A percentile compares a stretch with the other conserved stretches of the same genome.
Conservation (phyloP, 176 grass and related monocot genomes). For the Ensete ventricosum region DNA sequence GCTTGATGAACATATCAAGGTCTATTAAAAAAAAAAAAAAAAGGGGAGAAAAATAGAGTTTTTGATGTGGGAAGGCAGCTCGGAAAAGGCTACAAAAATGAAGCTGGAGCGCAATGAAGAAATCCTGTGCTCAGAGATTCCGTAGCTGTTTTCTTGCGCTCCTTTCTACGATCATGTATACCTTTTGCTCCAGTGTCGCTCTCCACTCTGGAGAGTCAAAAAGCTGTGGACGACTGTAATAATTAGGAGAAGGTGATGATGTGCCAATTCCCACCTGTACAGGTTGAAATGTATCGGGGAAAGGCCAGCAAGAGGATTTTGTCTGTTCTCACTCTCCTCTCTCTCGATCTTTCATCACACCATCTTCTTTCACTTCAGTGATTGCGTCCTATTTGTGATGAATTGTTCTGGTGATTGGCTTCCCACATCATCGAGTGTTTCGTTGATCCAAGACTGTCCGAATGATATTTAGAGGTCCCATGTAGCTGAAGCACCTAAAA, state of each 20-base stretch:
- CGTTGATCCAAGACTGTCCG: conserved; percentile 12
- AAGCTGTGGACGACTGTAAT: conserved; percentile 32
- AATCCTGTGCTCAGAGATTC: conserved; percentile 10
- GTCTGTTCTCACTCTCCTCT: background rate
- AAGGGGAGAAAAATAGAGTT: background rate
- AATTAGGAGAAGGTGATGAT: conserved; percentile 20
- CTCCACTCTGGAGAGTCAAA: conserved; percentile 14
- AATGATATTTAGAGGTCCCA: conserved; percentile 21
- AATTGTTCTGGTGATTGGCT: conserved; percentile 13
- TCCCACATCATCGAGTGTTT: conserved; percentile 1
- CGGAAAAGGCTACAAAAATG: background rate
- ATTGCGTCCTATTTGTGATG: conserved; percentile 1
- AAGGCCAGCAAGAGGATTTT: background rate
- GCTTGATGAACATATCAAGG: background rate
- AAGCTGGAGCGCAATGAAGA: conserved; percentile 23
- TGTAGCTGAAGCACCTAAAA: background rate
- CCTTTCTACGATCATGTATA: too few species aligned
- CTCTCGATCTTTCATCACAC: background rate
- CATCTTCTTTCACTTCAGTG: background rate
- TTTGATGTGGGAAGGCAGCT: background rate
- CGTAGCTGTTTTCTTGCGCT: too few species aligned
- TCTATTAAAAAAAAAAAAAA: background rate
- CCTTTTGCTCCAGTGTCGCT: background rate
- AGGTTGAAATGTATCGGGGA: background rate
- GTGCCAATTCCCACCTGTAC: conserved; percentile 16